Evolutionary conservation across 768 basidiomycete genomes (phyloP), one percentile per base, ranked within the genome.

Genomic region (Coprinellus micaceus): DNA sequence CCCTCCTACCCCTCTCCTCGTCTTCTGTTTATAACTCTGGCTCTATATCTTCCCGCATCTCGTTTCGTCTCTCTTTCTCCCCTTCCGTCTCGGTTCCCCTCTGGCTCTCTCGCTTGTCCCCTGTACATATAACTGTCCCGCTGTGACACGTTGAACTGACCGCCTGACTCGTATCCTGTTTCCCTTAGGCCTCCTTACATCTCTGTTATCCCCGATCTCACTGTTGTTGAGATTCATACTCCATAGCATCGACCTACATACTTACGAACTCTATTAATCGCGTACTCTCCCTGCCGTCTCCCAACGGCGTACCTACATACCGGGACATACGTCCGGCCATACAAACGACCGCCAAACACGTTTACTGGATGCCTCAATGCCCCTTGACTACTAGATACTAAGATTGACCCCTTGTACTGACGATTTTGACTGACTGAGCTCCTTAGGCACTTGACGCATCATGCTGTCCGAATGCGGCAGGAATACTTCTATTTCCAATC

Each of bases 41-140:
- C 25, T 49, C 25, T n/a, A 50, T 30, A 30, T 52, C 44, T 22
- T 30, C 56, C 51, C 41, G 47, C 51, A 40, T 26, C 41, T 37
- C 46, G 36, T 45, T 40, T 41, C 21, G 37, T 21, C 56, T 43
- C 56, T 25, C 22, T 47, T 43, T 43, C 7, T 17, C n/a, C 40
- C 19, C 6, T 43, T 43, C 40, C 40, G 6, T 43, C 10, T 43
- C n/a, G 40, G 40, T 43, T 43, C n/a, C 40, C 6, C n/a, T 10
- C n/a, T 43, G 10, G 10, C 40, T 21, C 7, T 9, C 5, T 10
- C 40, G 7, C 40, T 43, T 43, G 10, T 10, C n/a, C 7, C 19
- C 40, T n/a, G n/a, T 43, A 7, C 7, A 19, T 21, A 43, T 5
- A 43, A 43, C 19, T 43, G n/a, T 43, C n/a, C n/a, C n/a, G n/a